These are phyloP conservation scores for Mycena alexandri DNA, from an alignment of 768 basidiomycete genomes.

Conservation along the genomic window DNA sequence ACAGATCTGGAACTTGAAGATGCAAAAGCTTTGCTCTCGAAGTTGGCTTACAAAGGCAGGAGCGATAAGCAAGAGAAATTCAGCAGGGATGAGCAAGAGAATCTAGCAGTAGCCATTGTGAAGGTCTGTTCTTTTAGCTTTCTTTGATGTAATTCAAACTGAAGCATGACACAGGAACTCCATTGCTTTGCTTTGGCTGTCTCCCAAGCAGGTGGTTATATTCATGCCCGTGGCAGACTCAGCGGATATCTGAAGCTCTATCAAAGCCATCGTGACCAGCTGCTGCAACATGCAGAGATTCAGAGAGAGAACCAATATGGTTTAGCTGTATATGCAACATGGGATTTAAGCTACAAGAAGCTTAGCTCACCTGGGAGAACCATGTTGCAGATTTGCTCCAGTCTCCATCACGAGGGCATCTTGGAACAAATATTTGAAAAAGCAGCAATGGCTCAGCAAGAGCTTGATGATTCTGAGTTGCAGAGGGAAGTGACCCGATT, in stretches of 20 bases:
- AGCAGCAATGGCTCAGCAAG: background rate
- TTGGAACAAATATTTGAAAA: background rate
- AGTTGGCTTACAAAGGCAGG: too few species aligned
- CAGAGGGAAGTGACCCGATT: background rate
- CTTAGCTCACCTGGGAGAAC: background rate
- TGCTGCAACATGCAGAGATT: background rate
- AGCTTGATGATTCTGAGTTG: background rate
- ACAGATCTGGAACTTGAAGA: background rate
- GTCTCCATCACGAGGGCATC: background rate
- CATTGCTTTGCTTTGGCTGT: slow-evolving; percentile 10
- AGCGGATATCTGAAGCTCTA: background rate
- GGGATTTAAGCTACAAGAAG: background rate
- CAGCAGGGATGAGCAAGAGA: too few species aligned
- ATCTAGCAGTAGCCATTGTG: background rate
- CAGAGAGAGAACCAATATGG: background rate
- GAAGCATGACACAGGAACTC: slow-evolving; percentile 5
- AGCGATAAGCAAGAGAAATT: too few species aligned
- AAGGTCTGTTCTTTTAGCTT: background rate
- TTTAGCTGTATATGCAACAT: background rate
- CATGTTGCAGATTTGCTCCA: background rate
- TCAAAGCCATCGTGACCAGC: background rate
- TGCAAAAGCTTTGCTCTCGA: background rate
- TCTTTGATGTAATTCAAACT: background rate
- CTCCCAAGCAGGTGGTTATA: slow-evolving; percentile 2
- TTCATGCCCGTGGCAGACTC: background rate